Evolutionary conservation across 2,329 filamentous ascomycete species (phyloP).

Genomic region (Pseudocercospora eumusae): DNA sequence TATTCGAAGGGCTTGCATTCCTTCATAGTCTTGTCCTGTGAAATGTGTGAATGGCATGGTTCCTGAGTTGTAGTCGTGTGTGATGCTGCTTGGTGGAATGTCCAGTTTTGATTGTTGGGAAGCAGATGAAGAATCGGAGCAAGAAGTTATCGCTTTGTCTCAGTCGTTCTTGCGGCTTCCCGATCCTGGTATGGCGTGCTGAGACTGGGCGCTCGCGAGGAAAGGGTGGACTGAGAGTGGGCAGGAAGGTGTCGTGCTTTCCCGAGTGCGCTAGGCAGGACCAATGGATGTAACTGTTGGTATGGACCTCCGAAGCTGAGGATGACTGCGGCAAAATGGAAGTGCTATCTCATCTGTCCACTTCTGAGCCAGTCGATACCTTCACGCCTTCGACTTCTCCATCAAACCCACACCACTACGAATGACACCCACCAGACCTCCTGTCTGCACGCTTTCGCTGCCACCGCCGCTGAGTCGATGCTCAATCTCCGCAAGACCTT

Average conservation of each 20-base stretch:
- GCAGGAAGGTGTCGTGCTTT: background rate
- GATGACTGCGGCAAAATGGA: too few species aligned
- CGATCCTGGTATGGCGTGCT: background rate
- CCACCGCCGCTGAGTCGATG: conserved; percentile 86
- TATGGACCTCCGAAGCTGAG: too few species aligned
- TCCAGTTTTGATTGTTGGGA: background rate
- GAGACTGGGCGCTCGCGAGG: background rate
- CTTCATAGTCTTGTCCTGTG: background rate
- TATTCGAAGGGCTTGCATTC: background rate
- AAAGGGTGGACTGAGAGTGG: background rate
- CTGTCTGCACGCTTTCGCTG: conserved; percentile 85
- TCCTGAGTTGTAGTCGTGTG: background rate
- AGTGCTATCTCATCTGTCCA: too few species aligned
- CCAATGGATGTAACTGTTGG: too few species aligned
- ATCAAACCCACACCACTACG: conserved; percentile 81
- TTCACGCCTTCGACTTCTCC: conserved; percentile 33
- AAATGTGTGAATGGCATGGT: background rate
- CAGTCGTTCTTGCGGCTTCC: background rate
- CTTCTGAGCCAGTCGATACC: too few species aligned
- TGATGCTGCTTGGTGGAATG: background rate
- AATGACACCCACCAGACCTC: conserved; percentile 86
- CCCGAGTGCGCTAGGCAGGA: background rate
- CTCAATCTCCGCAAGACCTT: conserved; percentile 89
- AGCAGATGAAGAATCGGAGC: background rate
- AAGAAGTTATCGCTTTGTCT: background rate